Percentiles rank a stretch among this genome's conserved stretches.
These are phyloP conservation scores for Stagonosporopsis chrysanthemi DNA, from an alignment of 2,329 filamentous ascomycete species.

Conservation along the genomic window DNA sequence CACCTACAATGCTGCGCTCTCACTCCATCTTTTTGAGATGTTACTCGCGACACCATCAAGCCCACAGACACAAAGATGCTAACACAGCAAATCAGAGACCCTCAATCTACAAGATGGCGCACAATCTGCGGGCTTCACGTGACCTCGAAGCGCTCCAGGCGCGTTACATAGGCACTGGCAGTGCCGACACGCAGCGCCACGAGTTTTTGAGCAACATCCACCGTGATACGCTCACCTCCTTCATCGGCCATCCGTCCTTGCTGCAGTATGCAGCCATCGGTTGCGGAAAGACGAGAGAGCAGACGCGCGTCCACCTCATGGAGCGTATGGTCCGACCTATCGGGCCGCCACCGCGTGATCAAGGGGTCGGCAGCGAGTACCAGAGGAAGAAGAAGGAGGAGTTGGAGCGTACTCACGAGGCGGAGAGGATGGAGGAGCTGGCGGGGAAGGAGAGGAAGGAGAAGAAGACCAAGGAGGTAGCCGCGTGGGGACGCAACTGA, in stretches of 20 bases:
- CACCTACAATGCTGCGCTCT: not conserved
- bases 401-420: not conserved
- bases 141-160: not conserved
- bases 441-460: not conserved
- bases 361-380: not conserved
- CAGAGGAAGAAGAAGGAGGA: not conserved
- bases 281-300: not conserved
- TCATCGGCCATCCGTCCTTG: not conserved
- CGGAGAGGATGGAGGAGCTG: not conserved
- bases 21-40: not conserved
- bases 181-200: not conserved
- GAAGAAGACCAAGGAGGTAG: not conserved
- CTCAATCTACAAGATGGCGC: not conserved
- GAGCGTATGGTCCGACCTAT: not conserved
- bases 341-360: not conserved
- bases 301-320: not conserved
- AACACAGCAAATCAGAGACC: not conserved
- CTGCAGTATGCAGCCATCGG: not conserved
- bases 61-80: not conserved
- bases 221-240: not conserved
- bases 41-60: too few relatives aligned
- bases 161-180: not conserved
- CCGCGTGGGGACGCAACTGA: not conserved
- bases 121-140: not conserved
- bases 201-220: not conserved